Evolutionary conservation across 208 protist species (phyloP), one percentile per base, ranked within the genome.

Genomic region (Trypanosoma grayi): DNA sequence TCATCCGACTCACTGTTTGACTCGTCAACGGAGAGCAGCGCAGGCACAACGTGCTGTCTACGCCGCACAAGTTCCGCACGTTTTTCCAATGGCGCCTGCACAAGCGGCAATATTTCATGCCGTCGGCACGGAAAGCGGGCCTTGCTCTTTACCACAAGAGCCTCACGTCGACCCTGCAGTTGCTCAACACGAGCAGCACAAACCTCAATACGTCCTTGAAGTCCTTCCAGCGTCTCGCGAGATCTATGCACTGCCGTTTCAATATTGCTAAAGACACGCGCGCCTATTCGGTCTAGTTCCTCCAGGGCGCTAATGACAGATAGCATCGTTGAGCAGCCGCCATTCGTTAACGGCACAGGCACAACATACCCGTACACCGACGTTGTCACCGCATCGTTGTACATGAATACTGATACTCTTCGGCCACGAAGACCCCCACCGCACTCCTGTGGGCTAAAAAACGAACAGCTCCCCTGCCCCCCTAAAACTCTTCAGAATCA

Each of bases 231-330:
- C 5, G 30, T 66, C 28, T 64, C 47, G 16, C 60, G 45, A 1
- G 58, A 61, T 11, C 43, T 39, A 46, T 44, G 8, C 6, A 70
- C 69, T 30, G 58, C 36, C 14, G 44, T 27, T 37, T 69, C 69
- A 59, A 75, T 61, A 40, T 75, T 75, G 14, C 56, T 33, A 52
- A 75, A 70, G 5, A 75, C 60, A 44, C 47, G 46, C 7, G 57
- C 33, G 36, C 48, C 52, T 50, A 31, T 70, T 44, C 27, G 30
- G 24, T 75, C 47, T 40, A 75, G 56, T 33, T 57, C 52, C 18
- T 65, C 61, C 20, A 75, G 55, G 22, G 54, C 48, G 25, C 45
- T 7, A 33, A 75, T 68, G 8, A 63, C 46, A 37, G 60, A 65
- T 0, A 60, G 54, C 60, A 75, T 67, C 7, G 48, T 46, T 24